Conservation (phyloP, 148 eudicot species). For the Rhododendron molle region DNA sequence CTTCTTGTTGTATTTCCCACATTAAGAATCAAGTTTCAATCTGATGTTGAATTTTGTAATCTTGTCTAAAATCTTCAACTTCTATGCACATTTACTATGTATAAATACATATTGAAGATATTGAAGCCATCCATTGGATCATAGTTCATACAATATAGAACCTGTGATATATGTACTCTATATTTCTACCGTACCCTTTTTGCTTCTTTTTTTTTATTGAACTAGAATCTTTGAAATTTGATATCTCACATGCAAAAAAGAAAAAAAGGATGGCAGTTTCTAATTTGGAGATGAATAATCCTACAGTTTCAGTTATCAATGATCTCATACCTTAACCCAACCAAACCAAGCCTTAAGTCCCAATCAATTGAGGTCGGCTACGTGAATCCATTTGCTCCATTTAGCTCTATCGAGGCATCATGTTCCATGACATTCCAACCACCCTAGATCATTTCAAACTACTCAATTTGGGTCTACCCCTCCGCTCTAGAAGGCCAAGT, state of each 20-base stretch:
- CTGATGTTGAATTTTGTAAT: neutral
- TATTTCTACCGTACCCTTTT: neutral
- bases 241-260: neutral
- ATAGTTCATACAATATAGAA: neutral
- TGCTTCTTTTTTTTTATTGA: neutral
- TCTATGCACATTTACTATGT: neutral
- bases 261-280: neutral
- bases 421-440: neutral
- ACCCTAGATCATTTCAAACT: neutral
- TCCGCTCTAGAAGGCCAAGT: neutral
- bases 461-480: neutral
- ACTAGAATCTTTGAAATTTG: neutral
- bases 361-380: neutral
- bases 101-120: neutral
- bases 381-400: neutral
- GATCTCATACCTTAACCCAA: neutral
- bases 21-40: neutral
- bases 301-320: neutral
- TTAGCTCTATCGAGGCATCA: neutral
- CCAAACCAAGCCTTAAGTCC: neutral
- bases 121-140: neutral
- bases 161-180: neutral
- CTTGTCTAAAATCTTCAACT: neutral
- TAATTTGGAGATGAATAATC: neutral
- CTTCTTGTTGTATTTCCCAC: neutral